A percentile compares a stretch with the other conserved stretches of the same genome.
These are phyloP conservation scores for Fonsecaea multimorphosa DNA, from an alignment of 2,329 filamentous ascomycete species.

Conservation along the genomic window DNA sequence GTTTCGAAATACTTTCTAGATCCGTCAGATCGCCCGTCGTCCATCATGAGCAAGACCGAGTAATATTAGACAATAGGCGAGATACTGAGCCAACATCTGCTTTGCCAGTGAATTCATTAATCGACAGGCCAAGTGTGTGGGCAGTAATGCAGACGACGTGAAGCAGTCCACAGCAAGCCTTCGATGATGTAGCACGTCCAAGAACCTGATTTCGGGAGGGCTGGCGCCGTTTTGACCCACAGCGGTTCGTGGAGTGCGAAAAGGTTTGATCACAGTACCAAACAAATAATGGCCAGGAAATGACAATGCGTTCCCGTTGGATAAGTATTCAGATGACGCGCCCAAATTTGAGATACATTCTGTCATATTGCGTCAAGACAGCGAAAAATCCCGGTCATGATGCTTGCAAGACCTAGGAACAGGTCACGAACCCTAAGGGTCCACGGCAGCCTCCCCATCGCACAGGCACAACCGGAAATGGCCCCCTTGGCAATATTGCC, in stretches of 20 bases:
- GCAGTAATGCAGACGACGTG: not conserved
- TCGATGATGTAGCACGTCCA: not conserved
- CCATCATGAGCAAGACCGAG: not conserved
- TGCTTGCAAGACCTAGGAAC: not conserved
- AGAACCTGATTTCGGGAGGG: not conserved
- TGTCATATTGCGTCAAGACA: slow-evolving; percentile 25
- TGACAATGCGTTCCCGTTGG: slow-evolving; percentile 8
- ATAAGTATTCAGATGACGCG: slow-evolving; percentile 5
- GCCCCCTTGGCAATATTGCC: not conserved
- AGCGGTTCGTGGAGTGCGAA: not conserved
- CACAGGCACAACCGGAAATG: not conserved
- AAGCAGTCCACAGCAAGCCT: not conserved
- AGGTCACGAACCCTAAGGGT: slow-evolving; percentile 4
- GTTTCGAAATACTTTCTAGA: not conserved
- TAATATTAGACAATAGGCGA: not conserved
- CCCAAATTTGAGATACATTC: not conserved
- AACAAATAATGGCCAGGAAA: slow-evolving; percentile 2
- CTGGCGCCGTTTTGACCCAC: not conserved
- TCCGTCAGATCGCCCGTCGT: not conserved
- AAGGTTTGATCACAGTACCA: slow-evolving; percentile 1
- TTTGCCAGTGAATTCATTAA: not conserved
- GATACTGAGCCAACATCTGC: not conserved
- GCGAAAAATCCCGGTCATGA: not conserved
- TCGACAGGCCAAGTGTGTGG: not conserved
- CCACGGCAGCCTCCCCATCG: not conserved